Conservation (phyloP, 2,329 filamentous ascomycete genomes). For the Pyrenochaeta sp. region DNA sequence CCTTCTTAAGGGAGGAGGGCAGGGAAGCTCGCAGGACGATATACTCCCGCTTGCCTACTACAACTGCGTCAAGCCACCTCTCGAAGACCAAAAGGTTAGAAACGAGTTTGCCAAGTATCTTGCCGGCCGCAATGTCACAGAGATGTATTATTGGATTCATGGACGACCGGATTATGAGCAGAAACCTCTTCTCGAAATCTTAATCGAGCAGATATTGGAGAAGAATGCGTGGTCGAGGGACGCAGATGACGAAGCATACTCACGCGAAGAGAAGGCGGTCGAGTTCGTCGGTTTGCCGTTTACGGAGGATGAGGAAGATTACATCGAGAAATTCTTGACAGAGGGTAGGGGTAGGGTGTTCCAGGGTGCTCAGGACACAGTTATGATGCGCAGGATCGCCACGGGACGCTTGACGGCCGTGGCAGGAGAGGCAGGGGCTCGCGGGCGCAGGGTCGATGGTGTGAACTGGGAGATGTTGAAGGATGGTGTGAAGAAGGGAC, state of each 20-base stretch:
- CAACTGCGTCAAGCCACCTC: constrained; percentile 75
- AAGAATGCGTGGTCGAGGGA: constrained; percentile 19
- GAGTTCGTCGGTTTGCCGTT: constrained; percentile 79
- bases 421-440: constrained; percentile 30
- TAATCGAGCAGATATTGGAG: constrained; percentile 59
- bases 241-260: constrained; percentile 20
- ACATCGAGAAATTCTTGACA: constrained; percentile 75
- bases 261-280: constrained; percentile 64
- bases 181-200: constrained; percentile 70
- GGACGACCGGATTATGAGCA: constrained; percentile 69
- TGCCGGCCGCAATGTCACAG: constrained; percentile 71
- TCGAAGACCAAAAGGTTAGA: constrained; percentile 70
- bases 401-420: constrained; percentile 67
- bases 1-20: constrained; percentile 62
- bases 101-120: constrained; percentile 75
- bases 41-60: constrained; percentile 78
- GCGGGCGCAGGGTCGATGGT: constrained; percentile 59
- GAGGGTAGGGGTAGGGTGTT: constrained; percentile 70
- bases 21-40: constrained; percentile 48
- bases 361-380: constrained; percentile 73
- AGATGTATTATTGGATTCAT: constrained; percentile 78
- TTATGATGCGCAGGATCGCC: constrained; percentile 77
- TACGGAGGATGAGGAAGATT: constrained; percentile 73
- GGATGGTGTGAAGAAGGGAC: constrained; percentile 45
- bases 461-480: constrained; percentile 61